Conservation (phyloP, 805 yeast genomes). For the Candida tammaniensis region DNA sequence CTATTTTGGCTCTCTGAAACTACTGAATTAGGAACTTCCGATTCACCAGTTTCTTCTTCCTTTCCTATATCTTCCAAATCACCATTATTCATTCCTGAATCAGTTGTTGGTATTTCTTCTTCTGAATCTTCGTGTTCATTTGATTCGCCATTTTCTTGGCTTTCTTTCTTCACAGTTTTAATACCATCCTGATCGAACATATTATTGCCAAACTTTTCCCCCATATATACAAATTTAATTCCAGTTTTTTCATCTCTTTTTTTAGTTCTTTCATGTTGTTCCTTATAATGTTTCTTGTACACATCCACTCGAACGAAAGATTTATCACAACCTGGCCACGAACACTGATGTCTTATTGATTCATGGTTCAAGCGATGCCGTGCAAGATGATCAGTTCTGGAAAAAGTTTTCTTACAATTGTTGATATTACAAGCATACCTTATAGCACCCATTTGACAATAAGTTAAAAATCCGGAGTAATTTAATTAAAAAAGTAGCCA, state of each 20-base stretch:
- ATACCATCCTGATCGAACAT: background rate
- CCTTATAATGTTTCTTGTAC: conserved; percentile 11
- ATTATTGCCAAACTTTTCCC: background rate
- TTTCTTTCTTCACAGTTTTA: background rate
- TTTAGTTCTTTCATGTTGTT: conserved; percentile 7
- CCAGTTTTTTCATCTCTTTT: background rate
- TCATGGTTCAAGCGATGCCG: conserved; percentile 13
- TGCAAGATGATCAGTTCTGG: conserved; percentile 13
- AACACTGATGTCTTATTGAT: conserved; percentile 5
- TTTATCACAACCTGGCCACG: conserved; percentile 14
- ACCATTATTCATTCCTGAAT: no score
- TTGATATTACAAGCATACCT: conserved; percentile 3
- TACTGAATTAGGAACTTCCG: no score
- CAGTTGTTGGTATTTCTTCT: no score
- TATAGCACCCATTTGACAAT: no score
- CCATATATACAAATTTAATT: background rate
- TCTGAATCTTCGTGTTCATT: conserved; percentile 3
- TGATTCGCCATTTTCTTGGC: background rate
- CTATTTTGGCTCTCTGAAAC: no score
- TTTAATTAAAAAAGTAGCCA: no score
- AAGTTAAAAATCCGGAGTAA: no score
- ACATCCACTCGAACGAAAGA: conserved; percentile 14
- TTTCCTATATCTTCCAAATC: background rate
- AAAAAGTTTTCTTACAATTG: conserved; percentile 10
- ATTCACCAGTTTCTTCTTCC: background rate